A percentile compares a stretch with the other conserved stretches of the same genome.
These are phyloP conservation scores for Metarhizium humberi DNA, from an alignment of 2,329 filamentous ascomycete species.

Conservation along the genomic window DNA sequence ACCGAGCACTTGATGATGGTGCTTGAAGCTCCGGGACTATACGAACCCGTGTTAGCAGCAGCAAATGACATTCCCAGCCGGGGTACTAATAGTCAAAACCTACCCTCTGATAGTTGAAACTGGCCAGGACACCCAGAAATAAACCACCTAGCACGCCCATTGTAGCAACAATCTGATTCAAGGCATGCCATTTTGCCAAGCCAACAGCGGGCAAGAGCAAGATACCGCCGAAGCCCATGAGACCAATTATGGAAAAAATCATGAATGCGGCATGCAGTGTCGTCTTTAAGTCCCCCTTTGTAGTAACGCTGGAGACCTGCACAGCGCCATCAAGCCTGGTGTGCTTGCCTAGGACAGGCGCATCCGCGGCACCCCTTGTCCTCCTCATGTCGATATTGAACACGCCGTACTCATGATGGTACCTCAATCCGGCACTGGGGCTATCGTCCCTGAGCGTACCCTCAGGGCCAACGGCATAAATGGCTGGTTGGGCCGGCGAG, in stretches of 20 bases:
- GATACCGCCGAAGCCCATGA: constrained; percentile 50
- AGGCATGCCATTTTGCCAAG: constrained; percentile 44
- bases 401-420: constrained; percentile 42
- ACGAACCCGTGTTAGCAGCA: constrained; percentile 4
- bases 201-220: constrained; percentile 42
- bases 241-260: constrained; percentile 43
- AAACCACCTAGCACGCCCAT: constrained; percentile 39
- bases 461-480: constrained; percentile 47
- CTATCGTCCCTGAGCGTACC: constrained; percentile 33
- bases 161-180: constrained; percentile 41
- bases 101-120: constrained; percentile 47
- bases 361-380: constrained; percentile 35
- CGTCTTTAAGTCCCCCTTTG: constrained; percentile 28
- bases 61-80: neutral
- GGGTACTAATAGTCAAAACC: constrained; percentile 14
- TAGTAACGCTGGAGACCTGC: constrained; percentile 20
- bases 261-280: constrained; percentile 41
- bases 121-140: constrained; percentile 42
- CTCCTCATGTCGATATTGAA: constrained; percentile 47
- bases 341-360: constrained; percentile 28
- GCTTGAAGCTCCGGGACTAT: constrained; percentile 42
- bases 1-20: constrained; percentile 50
- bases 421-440: constrained; percentile 33
- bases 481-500: constrained; percentile 37
- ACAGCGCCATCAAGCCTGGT: constrained; percentile 26